Evolutionary conservation across 2,329 filamentous ascomycete species (phyloP).

Genomic region (Cytospora schulzeri): DNA sequence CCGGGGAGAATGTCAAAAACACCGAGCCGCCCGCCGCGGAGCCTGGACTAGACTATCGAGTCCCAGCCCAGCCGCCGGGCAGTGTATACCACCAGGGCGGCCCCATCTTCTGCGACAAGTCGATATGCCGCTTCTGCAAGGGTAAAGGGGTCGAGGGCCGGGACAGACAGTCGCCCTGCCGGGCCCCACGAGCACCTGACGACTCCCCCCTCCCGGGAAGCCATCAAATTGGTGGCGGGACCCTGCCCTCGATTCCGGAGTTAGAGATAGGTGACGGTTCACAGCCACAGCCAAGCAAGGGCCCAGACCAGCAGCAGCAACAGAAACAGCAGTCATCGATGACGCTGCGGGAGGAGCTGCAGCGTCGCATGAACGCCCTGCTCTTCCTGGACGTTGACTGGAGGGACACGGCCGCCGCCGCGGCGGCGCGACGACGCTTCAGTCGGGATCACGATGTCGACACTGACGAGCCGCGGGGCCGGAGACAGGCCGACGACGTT

Average conservation of each 20-base stretch:
- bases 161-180: background rate
- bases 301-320: too few relatives aligned
- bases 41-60: background rate
- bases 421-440: conserved; percentile 30
- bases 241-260: too few relatives aligned
- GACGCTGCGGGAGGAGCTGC: conserved; percentile 11
- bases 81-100: background rate
- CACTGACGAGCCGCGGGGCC: conserved; percentile 20
- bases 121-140: background rate
- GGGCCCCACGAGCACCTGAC: background rate
- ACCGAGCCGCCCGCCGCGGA: background rate
- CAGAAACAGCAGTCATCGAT: too few relatives aligned
- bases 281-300: too few relatives aligned
- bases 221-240: too few relatives aligned
- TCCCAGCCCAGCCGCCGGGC: background rate
- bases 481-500: background rate
- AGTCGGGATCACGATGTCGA: conserved; percentile 24
- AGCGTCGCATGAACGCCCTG: conserved; percentile 25
- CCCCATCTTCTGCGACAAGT: background rate
- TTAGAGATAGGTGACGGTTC: too few relatives aligned
- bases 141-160: background rate
- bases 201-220: background rate
- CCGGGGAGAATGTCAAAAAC: background rate
- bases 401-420: conserved; percentile 22
- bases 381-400: conserved; percentile 30